phyloP scores from a whole-genome alignment of 1,139 yeast genomes.

The Hansenula lynferdii region DNA sequence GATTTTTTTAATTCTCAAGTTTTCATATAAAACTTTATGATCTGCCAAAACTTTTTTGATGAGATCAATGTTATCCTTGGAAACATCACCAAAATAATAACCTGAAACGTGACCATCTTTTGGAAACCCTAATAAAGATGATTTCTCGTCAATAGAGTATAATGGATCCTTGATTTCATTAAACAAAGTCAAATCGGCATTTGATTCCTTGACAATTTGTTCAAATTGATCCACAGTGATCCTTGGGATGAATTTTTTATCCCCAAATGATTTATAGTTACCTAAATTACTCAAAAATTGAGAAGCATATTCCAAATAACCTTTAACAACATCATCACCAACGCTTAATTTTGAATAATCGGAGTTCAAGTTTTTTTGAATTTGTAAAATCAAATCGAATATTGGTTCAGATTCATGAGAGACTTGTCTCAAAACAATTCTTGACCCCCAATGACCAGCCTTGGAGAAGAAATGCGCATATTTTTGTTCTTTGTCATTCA shows the following conservation, averaged over 20 bases:
- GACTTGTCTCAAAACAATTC: conserved; percentile 78
- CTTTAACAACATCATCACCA: conserved; percentile 32
- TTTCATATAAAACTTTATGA: conserved; percentile 73
- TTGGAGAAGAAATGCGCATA: conserved; percentile 82
- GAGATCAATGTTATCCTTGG: conserved; percentile 58
- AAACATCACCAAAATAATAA: conserved; percentile 53
- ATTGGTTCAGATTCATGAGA: conserved; percentile 77
- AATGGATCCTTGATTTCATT: conserved; percentile 41
- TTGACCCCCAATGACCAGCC: conserved; percentile 79
- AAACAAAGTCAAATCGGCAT: conserved; percentile 36
- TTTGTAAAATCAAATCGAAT: conserved; percentile 57
- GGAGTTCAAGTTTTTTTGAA: conserved; percentile 48
- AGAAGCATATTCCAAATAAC: conserved; percentile 71
- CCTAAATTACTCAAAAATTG: conserved; percentile 81
- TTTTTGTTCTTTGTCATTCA: conserved; percentile 48
- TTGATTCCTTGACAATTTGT: conserved; percentile 31
- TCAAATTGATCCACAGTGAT: conserved; percentile 44
- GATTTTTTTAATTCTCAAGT: conserved; percentile 63
- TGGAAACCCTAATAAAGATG: conserved; percentile 69
- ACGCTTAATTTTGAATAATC: conserved; percentile 43
- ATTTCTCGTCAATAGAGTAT: conserved; percentile 43
- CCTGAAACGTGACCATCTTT: conserved; percentile 70
- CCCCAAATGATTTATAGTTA: conserved; percentile 87
- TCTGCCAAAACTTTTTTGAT: conserved; percentile 60
- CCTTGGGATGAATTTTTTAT: conserved; percentile 75